Evolutionary conservation across 2,329 filamentous ascomycete genomes (phyloP), one percentile per base, ranked within the genome.

Genomic region (Sarocladium oryzae): DNA sequence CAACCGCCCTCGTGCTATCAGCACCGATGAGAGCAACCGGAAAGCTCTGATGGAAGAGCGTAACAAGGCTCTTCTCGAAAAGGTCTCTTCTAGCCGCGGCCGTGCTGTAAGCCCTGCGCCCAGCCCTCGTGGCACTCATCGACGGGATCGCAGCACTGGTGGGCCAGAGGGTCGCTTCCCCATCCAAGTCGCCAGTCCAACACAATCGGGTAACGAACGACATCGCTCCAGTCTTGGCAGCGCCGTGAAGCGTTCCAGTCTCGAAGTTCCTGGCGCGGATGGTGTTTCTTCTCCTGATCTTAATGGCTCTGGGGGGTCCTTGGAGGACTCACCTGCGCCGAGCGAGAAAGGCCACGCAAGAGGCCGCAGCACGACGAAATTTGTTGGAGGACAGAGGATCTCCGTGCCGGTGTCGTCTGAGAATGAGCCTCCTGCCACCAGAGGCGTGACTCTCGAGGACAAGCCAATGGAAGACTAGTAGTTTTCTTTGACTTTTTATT

Each of bases 11-110:
- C 86, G 93, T 45, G 91, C 91, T 26, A 88, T 96, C 62, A 95
- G 89, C 66, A 95, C 90, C 1, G 90, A 99, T 64, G 93, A 99
- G 74, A 95, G 89, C 70, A 95, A 95, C 68, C 86, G 93, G 54
- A 89, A 90, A 62, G 89, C 89, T 40, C 85, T 95, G 58, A 92
- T 96, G 83, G 92, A 97, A 69, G 93, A 96, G 66, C 84, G 93
- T 50, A 88, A 89, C 65, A 84, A 89, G 55, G 89, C 89, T 49
- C 79, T 92, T 55, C 82, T 93, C 43, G 81, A 82, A 57, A 83
- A 84, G 63, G 76, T 73, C 52, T 80, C 77, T 30, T 76, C 77
- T 16, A 70, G 82, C 58, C 82, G 89, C 50, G 85, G 83, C 63
- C 82, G 90, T 48, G 88, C 84, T 26, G 85, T 81, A 21, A 90